A percentile compares a stretch with the other conserved stretches of the same genome.
phyloP scores from a whole-genome alignment of 768 basidiomycete species.

The Strobilomyces echinocephalus region DNA sequence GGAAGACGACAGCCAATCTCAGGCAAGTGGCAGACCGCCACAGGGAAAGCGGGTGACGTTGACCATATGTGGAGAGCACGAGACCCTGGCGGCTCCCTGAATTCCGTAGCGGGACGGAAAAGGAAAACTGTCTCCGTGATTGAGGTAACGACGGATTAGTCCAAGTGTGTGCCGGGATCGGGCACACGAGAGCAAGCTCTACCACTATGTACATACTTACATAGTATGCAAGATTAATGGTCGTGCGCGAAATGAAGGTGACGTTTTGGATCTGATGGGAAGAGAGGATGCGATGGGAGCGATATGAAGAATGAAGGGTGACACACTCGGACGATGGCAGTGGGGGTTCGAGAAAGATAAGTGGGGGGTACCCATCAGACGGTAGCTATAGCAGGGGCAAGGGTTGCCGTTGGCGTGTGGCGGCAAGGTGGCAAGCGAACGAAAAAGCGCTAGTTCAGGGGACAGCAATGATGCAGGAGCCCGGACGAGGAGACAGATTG shows the following conservation, averaged over 20 bases:
- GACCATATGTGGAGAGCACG: neutral
- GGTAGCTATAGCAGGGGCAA: neutral
- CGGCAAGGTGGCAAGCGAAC: neutral
- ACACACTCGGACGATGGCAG: neutral
- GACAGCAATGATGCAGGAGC: neutral
- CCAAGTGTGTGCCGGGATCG: neutral
- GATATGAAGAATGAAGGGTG: slow-evolving; percentile 2
- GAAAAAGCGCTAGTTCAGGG: neutral
- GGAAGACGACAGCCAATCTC: slow-evolving; percentile 11
- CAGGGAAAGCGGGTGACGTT: slow-evolving; percentile 13
- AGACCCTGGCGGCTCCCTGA: neutral
- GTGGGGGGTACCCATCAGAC: slow-evolving; percentile 1
- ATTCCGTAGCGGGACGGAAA: neutral
- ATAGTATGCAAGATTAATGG: neutral
- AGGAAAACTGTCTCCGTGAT: neutral
- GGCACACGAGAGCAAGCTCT: neutral
- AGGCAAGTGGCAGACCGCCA: slow-evolving; percentile 1
- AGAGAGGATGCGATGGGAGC: neutral
- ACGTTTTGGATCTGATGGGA: neutral
- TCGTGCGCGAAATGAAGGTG: slow-evolving; percentile 4
- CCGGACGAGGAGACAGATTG: neutral
- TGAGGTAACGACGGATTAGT: slow-evolving; percentile 2
- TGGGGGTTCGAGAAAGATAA: too few species aligned
- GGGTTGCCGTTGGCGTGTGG: slow-evolving; percentile 12
- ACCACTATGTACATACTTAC: too few species aligned